Percentiles rank a stretch among this genome's conserved stretches.
Evolutionary conservation across 2,329 filamentous ascomycete species (phyloP).

Genomic region (Colletotrichum sublineola): DNA sequence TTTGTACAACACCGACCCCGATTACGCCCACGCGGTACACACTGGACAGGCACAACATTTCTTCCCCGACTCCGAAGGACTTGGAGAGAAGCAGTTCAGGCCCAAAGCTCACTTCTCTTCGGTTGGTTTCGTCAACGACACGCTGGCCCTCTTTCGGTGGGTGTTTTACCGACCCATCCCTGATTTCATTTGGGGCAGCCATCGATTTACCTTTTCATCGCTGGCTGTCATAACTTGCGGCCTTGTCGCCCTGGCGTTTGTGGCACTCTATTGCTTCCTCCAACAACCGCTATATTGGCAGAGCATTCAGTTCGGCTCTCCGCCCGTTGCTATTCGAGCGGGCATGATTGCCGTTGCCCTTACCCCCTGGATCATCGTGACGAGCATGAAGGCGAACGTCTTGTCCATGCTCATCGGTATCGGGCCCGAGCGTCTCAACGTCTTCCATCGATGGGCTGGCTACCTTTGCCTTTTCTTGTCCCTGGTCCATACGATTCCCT

Average conservation of each 20-base stretch:
- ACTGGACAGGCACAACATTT: conserved; percentile 74
- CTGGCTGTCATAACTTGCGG: conserved; percentile 78
- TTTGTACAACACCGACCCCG: conserved; percentile 64
- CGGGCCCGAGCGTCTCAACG: conserved; percentile 90
- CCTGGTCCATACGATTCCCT: conserved; percentile 87
- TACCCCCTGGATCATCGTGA: conserved; percentile 91
- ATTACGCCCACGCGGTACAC: conserved; percentile 60
- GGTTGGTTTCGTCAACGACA: conserved; percentile 80
- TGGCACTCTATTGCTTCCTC: conserved; percentile 85
- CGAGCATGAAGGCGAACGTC: conserved; percentile 92
- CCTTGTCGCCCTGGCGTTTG: conserved; percentile 76
- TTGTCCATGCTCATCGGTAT: conserved; percentile 89
- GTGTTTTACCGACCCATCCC: conserved; percentile 90
- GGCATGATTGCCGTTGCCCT: conserved; percentile 94
- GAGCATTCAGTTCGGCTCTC: conserved; percentile 88
- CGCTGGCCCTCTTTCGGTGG: conserved; percentile 86
- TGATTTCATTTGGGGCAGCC: conserved; percentile 75
- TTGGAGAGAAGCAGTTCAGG: conserved; percentile 69
- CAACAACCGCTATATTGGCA: conserved; percentile 91
- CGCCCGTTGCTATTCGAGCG: conserved; percentile 85
- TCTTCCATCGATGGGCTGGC: conserved; percentile 91
- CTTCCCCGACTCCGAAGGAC: conserved; percentile 75
- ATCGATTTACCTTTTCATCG: conserved; percentile 84
- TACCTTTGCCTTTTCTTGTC: conserved; percentile 88
- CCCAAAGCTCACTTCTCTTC: conserved; percentile 82